Base-by-base conservation (phyloP, 257 asterid genomes). In the Vinca minor region DNA sequence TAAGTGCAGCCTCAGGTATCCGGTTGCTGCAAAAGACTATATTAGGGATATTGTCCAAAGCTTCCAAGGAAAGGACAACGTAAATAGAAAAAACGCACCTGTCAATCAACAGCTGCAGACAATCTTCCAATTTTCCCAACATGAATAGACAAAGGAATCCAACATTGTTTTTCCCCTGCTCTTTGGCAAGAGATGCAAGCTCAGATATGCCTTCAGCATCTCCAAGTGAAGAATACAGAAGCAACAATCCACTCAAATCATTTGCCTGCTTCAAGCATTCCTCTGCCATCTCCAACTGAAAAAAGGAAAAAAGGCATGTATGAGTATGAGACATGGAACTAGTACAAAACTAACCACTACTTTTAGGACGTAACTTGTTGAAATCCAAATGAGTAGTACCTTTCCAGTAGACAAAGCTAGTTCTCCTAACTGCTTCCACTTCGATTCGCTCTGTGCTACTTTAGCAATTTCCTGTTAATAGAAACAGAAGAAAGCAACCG, bases 1-100 rank as follows among this genome's bases (percentile, higher is more conserved):
- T 93, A 73, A 93, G 71, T 67, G 99, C 99, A 84, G 99, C 99
- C 79, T 93, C 99, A 70, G 99, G 99, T 82, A 89, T 84, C 84
- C 99, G 99, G 55, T 89, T 87, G 85, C 99, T 93, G 85, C 72
- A 77, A 58, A 61, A n/a, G n/a, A n/a, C 66, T 44, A 26, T 14
- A 64, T n/a, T 71, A 61, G 70, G 71, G 46, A 75, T 35, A 47
- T 62, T 41, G 7, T 28, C 31, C 12, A 17, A 39, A 55, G 15
- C 3, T 50, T 38, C 53, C 62, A 38, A n/a, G 59, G 62, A 18
- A 41, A 25, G 18, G 14, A 21, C 53, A 2, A 28, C 2, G 14
- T 34, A 61, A 61, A 56, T 57, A 65, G 32, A 8, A 62, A 67
- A 32, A 65, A 21, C 34, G 50, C 71, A 93, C 99, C 97, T 85